Conservation (phyloP, 805 yeast species). For the Saccharomyces kudriavzevii region DNA sequence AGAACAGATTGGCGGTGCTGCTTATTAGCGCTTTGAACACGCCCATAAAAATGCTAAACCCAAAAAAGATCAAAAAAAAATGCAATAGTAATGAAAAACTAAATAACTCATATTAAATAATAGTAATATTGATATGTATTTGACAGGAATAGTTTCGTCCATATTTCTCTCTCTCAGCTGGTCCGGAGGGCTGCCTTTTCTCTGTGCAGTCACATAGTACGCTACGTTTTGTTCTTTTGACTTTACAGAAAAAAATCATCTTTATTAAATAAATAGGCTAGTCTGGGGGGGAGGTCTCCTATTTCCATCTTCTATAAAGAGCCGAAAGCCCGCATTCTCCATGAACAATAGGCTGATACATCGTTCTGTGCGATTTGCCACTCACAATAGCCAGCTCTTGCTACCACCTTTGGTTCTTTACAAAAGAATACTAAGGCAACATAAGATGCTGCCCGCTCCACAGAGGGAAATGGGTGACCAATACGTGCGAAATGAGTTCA, state of each 20-base stretch:
- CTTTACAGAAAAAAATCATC: not conserved
- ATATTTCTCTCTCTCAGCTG: not conserved
- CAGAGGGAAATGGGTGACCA: slow-evolving; percentile 79
- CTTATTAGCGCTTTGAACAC: not conserved
- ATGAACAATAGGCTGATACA: not conserved
- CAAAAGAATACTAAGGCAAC: slow-evolving; percentile 76
- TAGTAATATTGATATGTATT: not conserved
- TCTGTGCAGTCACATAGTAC: not conserved
- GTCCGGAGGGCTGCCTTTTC: not conserved
- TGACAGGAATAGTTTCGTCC: not conserved
- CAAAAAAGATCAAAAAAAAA: not conserved
- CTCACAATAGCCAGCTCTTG: slow-evolving; percentile 36
- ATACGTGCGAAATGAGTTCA: slow-evolving; percentile 84
- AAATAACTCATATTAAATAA: not conserved
- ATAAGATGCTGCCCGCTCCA: slow-evolving; percentile 53
- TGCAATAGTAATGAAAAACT: not conserved
- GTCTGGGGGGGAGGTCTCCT: not conserved
- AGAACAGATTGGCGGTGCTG: slow-evolving; percentile 70
- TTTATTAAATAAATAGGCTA: not conserved
- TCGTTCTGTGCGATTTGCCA: not conserved
- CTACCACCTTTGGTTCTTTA: slow-evolving; percentile 79
- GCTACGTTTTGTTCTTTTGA: not conserved
- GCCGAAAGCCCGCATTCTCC: not conserved
- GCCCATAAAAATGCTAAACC: not conserved
- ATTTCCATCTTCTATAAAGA: not conserved